Evolutionary conservation across 225 moss, liverwort and hornwort genomes (phyloP), one percentile per base, ranked within the genome.

Genomic region (Marchantia polymorpha): DNA sequence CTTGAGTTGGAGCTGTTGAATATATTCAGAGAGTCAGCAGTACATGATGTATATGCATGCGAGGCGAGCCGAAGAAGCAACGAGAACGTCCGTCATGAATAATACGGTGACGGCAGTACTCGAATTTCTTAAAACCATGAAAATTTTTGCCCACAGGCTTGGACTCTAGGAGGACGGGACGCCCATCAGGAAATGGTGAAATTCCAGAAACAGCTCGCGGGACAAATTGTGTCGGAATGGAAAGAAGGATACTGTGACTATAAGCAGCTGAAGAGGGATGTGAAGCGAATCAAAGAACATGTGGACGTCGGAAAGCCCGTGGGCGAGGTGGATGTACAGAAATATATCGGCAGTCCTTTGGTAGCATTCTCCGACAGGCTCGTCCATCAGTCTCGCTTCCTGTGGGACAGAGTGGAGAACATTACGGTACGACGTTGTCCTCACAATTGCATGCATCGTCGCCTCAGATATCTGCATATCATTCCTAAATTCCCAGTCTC

Each of bases 201-300:
- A 73, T 86, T 86, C 73, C 83, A 83, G 74, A 86, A 86, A 77
- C 83, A 86, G 25, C 64, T 86, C 12, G 83, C 80, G 58, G 81
- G 69, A 46, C 83, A 86, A 63, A 30, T 86, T 29, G 86, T 81
- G 22, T 77, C 74, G 4, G 83, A 86, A 74, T 86, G 86, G 86
- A 78, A 76, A 81, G 78, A 83, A 70, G 86, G 81, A 12, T 86
- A 86, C 52, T 86, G 86, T 64, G 78, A 83, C 61, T 86, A 86
- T 63, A 86, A 86, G 81, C 86, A 81, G 61, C 81, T 86, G 7
- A 86, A 86, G 74, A 75, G 64, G 59, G 64, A 78, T 20, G 72
- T 86, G 23, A 83, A 81, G 81, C 73, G 81, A 8, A 83, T 86
- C 73, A 86, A 83, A 55, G 76, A 82, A 73, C 73, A 60, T n/a